Percentiles rank a stretch among this genome's conserved stretches.
Evolutionary conservation across 495 filamentous ascomycete species (phyloP).

Genomic region (Gamarada debralockiae): DNA sequence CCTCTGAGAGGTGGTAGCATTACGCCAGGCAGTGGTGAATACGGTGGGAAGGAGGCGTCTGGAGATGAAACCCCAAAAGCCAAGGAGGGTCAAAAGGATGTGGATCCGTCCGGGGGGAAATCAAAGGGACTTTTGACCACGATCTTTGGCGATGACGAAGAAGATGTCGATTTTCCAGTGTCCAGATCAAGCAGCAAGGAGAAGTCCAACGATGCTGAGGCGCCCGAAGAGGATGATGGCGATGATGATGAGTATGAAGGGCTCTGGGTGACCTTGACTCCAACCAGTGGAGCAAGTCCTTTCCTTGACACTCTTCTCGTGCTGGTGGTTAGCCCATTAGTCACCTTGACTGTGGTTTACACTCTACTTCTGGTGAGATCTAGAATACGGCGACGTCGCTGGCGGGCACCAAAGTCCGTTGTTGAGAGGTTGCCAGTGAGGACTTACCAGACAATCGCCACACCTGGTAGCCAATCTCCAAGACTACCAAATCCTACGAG

Average conservation of each 20-base stretch:
- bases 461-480: conserved; percentile 49
- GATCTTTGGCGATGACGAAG: conserved; percentile 43
- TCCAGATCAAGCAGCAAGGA: conserved; percentile 12
- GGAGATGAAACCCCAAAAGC: background rate
- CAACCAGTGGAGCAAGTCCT: conserved; percentile 83
- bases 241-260: conserved; percentile 61
- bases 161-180: conserved; percentile 21
- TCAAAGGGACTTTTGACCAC: conserved; percentile 37
- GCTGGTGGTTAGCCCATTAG: conserved; percentile 84
- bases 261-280: conserved; percentile 93
- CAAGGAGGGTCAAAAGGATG: conserved; percentile 14
- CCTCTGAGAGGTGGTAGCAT: conserved; percentile 63
- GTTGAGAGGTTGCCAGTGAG: conserved; percentile 93
- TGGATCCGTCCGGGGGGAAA: conserved; percentile 12
- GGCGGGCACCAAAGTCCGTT: conserved; percentile 94
- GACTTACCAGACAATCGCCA: conserved; percentile 82
- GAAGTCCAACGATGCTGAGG: conserved; percentile 1
- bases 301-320: conserved; percentile 96
- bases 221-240: conserved; percentile 12
- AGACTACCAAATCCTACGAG: conserved; percentile 50
- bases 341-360: conserved; percentile 92
- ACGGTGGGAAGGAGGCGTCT: conserved; percentile 32
- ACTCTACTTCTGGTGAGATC: conserved; percentile 82
- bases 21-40: conserved; percentile 76
- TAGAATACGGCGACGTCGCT: conserved; percentile 82